A percentile compares a stretch with the other conserved stretches of the same genome.
These are phyloP conservation scores for Yarrowia sp. DNA, from an alignment of 805 yeast species.

Conservation along the genomic window DNA sequence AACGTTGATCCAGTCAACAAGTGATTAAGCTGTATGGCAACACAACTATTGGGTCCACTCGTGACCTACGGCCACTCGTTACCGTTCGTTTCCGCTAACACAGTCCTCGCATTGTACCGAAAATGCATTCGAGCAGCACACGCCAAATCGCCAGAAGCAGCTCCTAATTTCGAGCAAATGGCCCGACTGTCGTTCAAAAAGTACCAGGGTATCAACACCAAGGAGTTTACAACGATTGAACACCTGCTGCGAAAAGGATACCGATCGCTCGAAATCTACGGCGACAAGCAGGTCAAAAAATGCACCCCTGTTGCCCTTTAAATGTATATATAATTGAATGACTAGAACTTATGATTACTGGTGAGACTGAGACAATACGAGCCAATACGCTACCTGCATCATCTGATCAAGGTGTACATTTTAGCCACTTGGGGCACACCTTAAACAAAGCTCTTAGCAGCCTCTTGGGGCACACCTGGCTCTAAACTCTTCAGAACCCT, in stretches of 20 bases:
- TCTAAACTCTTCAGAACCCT: too few species aligned
- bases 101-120: constrained; percentile 49
- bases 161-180: constrained; percentile 46
- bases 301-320: constrained; percentile 11
- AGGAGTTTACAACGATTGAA: constrained; percentile 83
- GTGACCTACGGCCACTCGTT: not conserved
- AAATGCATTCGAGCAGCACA: constrained; percentile 47
- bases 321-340: constrained; percentile 3
- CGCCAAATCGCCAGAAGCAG: constrained; percentile 50
- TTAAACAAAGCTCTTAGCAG: too few species aligned
- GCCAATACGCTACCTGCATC: not conserved
- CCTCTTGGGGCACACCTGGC: too few species aligned
- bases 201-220: constrained; percentile 56
- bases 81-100: constrained; percentile 20
- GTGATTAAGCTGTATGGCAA: too few species aligned
- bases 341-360: too few species aligned
- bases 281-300: constrained; percentile 68
- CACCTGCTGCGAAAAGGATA: constrained; percentile 76
- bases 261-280: constrained; percentile 67
- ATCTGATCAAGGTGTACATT: not conserved
- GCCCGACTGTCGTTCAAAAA: constrained; percentile 63
- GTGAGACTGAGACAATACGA: too few species aligned
- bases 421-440: too few species aligned
- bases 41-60: not conserved
- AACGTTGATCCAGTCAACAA: too few species aligned